Evolutionary conservation across 345 rosid genomes (phyloP), one percentile per base, ranked within the genome.

Genomic region (Camelina laxa): DNA sequence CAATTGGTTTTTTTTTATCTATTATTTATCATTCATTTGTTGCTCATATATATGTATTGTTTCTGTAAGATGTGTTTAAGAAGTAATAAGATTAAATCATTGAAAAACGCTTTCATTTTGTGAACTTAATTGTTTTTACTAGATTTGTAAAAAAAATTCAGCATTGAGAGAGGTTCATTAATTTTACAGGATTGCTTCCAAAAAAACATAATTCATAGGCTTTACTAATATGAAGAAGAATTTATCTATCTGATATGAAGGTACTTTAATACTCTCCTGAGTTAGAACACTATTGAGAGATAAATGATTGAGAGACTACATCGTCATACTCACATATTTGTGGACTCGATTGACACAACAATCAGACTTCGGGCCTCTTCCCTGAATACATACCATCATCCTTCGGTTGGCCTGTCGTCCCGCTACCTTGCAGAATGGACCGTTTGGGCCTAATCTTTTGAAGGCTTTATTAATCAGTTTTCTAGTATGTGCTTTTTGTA

Each of bases 1-100:
- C 50, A 16, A 20, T 15, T 53, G 12, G 12, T 39, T 39, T 2
- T 59, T 30, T 27, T 27, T 9, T 47, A 16, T 51, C 21, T 54
- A 76, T 67, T 0, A 36, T 42, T 19, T 58, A 42, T 19, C 53
- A 72, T 62, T 72, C 75, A 72, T 61, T 38, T 48, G 41, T 71
- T 60, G 50, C 53, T 38, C 21, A 61, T 36, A 59, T 50, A 11
- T 24, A 19, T 36, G 53, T 54, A 36, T 20, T 20, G 47, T 42
- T 20, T 73, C 38, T 64, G 47, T 33, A 63, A 53, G 9, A 41
- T 30, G 47, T 14, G 7, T 72, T 27, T 27, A 15, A 63, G 50
- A 16, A 63, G 53, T 61, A 51, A 51, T 1, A 38, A 62, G 41
- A 51, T 51, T 51, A 38, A 49, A 20, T 64, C 10, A 31, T 54